Base-by-base conservation (phyloP, 169 alveolate genomes). In the Eimeria praecox region DNA sequence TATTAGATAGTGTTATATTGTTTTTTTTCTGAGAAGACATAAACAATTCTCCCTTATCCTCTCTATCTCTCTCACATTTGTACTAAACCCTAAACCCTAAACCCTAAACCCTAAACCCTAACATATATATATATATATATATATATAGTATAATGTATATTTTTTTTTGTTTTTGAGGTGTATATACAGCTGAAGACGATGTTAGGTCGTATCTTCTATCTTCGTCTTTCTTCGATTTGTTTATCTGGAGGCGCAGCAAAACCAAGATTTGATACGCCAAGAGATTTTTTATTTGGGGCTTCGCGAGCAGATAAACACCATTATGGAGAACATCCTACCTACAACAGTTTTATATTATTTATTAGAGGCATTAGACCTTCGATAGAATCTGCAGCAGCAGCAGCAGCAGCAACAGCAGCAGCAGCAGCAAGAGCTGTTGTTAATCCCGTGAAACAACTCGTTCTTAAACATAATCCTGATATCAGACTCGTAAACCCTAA, bases 381-480 rank as follows among this genome's bases (percentile, higher is more conserved):
- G 59, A 86, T 97, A 85, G 97, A 97, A 71, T 90, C 93, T 46
- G 95, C 96, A 46, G 69, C 95, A 40, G 97, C 94, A 52, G 96
- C 95, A 59, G 40, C 95, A 42, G 93, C 92, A 62, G 77, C 66
- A 64, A 94, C 96, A 38, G 82, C 90, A n/a, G 95, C 93, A 52
- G 54, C 49, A 49, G 82, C 96, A 44, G 96, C 95, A 12, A 87
- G 54, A 4, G 92, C 75, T 91, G 92, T 97, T 38, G 96, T 92
- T 75, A 94, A 85, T 33, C 99, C 99, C 49, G 9, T 97, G 52
- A 96, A 85, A 77, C 87, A 90, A 56, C 75, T 97, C 77, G 97
- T 97, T 35, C 88, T 94, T 56, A 97, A 94, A 87, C 99, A 98
- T 94, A 98, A 98, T 95, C 99, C 99, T 30, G 99, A 98, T 86